Evolutionary conservation across 352 stramenopile species (phyloP), one percentile per base, ranked within the genome.

Genomic region (Globisporangium parvum): DNA sequence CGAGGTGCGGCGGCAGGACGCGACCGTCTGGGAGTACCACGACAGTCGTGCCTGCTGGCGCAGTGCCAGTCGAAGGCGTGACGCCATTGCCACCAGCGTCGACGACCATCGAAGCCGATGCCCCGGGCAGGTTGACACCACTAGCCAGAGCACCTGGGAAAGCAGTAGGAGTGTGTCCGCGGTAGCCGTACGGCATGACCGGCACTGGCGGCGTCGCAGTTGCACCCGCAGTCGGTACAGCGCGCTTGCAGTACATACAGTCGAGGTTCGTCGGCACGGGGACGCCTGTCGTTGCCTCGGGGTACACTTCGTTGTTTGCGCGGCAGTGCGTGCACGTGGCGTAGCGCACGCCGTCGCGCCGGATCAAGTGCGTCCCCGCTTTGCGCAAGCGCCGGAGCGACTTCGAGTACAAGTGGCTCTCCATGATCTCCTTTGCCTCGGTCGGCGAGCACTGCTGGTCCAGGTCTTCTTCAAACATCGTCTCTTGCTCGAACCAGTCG

Each of bases 401-500:
- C 52, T 94, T 92, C 17, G 76, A 61, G 63, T 93, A 91, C 10
- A 56, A 67, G 60, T 91, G 75, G 40, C 62, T 80, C 37, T 87
- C 77, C 59, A 87, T 69, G 59, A 89, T 81, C 51, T 93, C 82
- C 52, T 85, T 68, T 45, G 91, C 80, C 57, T 94, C 85, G 14
- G 57, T 57, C 20, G 62, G 75, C 11, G 80, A 74, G 61, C 82
- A 92, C 53, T 87, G 73, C 58, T 92, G 78, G 61, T 94, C 80
- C 53, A 91, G 46, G 31, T 90, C 81, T 69, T 94, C 85, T 74
- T 94, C 85, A 56, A 94, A 94, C 85, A 94, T 94, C 5, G 82
- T 93, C 59, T 94, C 85, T 70, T 94, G 85, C 68, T 94, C 85
- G 28, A 91, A 94, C 76, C 81, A 92, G 48, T 92, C 85, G 31